Conservation (phyloP, 2,329 filamentous ascomycete genomes). For the Paracamarosporium sp. region DNA sequence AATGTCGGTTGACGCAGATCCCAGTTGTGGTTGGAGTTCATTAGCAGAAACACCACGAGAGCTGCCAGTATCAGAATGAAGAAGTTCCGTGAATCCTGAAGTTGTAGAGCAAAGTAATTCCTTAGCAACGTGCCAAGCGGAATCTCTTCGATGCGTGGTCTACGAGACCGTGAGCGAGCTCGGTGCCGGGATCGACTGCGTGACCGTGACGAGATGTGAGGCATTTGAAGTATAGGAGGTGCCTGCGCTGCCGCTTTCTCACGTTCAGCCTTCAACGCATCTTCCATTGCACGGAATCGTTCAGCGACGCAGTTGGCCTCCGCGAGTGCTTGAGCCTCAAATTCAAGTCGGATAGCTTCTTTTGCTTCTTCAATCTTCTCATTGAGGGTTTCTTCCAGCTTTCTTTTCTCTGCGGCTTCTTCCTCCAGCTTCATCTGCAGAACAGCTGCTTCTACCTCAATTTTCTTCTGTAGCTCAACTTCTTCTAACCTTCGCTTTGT, state of each 20-base stretch:
- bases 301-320: constrained; percentile 37
- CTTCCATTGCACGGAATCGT: constrained; percentile 37
- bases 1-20: constrained; percentile 11
- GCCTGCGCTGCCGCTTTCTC: constrained; percentile 6
- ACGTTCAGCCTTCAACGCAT: constrained; percentile 29
- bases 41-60: constrained; percentile 51
- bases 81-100: constrained; percentile 62
- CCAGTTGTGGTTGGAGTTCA: constrained; percentile 26
- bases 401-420: constrained; percentile 34
- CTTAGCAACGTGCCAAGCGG: constrained; percentile 59
- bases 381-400: constrained; percentile 33
- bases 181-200: constrained; percentile 18
- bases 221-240: constrained; percentile 3
- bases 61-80: constrained; percentile 55
- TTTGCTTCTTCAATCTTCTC: constrained; percentile 41
- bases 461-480: constrained; percentile 31
- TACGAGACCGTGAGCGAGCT: constrained; percentile 15
- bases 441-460: constrained; percentile 34
- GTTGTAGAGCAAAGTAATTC: constrained; percentile 61
- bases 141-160: constrained; percentile 47
- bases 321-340: constrained; percentile 36
- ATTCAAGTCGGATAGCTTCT: constrained; percentile 38
- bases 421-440: constrained; percentile 34
- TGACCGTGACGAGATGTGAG: constrained; percentile 5
- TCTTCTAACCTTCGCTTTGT: constrained; percentile 34